Evolutionary conservation across 495 filamentous ascomycete species (phyloP).

Genomic region (Darksidea phi): DNA sequence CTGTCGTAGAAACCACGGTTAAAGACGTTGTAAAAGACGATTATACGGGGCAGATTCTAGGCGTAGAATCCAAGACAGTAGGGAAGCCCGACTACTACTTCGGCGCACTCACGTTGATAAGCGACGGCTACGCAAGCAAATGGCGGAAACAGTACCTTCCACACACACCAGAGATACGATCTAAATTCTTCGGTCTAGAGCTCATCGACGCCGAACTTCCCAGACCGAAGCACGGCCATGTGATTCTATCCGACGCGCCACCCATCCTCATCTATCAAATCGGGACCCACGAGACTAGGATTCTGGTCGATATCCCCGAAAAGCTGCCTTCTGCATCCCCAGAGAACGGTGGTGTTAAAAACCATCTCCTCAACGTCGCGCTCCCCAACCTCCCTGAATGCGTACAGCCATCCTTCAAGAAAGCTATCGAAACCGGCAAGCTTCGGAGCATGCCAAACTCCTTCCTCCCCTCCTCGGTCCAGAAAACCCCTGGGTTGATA

Average conservation of each 20-base stretch:
- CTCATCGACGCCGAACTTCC: slow-evolving; percentile 83
- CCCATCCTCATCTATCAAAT: slow-evolving; percentile 97
- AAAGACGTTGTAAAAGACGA: slow-evolving; percentile 48
- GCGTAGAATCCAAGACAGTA: slow-evolving; percentile 67
- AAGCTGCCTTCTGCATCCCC: slow-evolving; percentile 67
- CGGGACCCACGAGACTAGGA: slow-evolving; percentile 88
- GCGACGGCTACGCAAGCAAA: slow-evolving; percentile 90
- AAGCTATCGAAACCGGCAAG: slow-evolving; percentile 71
- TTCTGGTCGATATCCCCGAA: slow-evolving; percentile 86
- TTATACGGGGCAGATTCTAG: slow-evolving; percentile 56
- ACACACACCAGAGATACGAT: slow-evolving; percentile 66
- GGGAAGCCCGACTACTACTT: slow-evolving; percentile 71
- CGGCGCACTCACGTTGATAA: slow-evolving; percentile 78
- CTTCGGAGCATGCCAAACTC: slow-evolving; percentile 88
- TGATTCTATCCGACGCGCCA: slow-evolving; percentile 73
- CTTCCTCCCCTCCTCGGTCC: slow-evolving; percentile 76
- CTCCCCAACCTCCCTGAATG: slow-evolving; percentile 72
- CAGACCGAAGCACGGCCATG: slow-evolving; percentile 72
- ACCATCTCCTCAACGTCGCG: slow-evolving; percentile 72
- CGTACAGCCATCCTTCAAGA: slow-evolving; percentile 69
- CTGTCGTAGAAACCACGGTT: slow-evolving; percentile 51
- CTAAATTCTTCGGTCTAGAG: slow-evolving; percentile 89
- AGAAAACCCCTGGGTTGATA: slow-evolving; percentile 70
- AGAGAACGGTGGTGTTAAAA: slow-evolving; percentile 75
- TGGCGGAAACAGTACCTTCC: slow-evolving; percentile 80